Conservation (phyloP, 2,329 filamentous ascomycete genomes). For the Exophiala phaeomuriformis region DNA sequence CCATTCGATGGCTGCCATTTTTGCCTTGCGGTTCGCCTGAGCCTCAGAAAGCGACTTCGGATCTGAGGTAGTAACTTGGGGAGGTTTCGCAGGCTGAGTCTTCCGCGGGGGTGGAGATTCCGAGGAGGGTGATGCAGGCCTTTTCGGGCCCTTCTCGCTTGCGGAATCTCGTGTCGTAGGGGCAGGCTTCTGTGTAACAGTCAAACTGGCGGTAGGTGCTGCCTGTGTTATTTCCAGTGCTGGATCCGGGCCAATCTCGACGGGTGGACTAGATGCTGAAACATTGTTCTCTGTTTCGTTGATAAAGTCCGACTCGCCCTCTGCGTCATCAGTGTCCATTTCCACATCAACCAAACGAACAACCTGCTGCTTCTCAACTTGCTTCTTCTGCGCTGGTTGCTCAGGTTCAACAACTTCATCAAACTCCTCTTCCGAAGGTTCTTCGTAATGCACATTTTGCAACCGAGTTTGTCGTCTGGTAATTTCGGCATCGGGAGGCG, state of each 20-base stretch:
- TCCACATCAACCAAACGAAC: constrained; percentile 11
- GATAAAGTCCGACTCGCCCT: constrained; percentile 6
- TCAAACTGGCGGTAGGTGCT: constrained; percentile 1
- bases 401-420: constrained; percentile 13
- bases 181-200: neutral
- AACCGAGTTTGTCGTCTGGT: constrained; percentile 22
- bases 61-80: constrained; percentile 1
- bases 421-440: constrained; percentile 25
- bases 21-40: constrained; percentile 31
- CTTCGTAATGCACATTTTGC: constrained; percentile 24
- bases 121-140: constrained; percentile 1
- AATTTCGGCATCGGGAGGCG: constrained; percentile 16
- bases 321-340: constrained; percentile 1
- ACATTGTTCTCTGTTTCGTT: neutral
- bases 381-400: neutral
- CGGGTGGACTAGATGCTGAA: constrained; percentile 6
- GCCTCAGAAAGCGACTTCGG: constrained; percentile 20
- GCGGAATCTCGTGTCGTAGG: neutral
- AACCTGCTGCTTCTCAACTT: neutral
- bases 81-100: neutral
- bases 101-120: neutral
- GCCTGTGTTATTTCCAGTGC: neutral
- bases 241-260: constrained; percentile 3
- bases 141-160: neutral
- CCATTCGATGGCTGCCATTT: constrained; percentile 31